A percentile compares a stretch with the other conserved stretches of the same genome.
Conservation (phyloP, 2,329 filamentous ascomycete species). For the Curvularia verruculosa region DNA sequence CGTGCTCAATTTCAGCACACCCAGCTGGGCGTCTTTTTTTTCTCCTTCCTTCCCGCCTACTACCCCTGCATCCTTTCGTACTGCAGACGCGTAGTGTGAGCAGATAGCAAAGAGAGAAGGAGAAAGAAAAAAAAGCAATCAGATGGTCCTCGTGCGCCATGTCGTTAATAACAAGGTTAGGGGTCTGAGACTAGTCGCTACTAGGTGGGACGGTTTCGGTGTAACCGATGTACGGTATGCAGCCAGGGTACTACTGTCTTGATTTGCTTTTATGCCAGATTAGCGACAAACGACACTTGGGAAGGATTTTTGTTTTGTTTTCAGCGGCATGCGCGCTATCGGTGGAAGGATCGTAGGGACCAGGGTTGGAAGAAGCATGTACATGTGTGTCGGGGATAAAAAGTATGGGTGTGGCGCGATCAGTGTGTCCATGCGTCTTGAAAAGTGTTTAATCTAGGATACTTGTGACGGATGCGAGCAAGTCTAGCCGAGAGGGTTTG, state of each 20-base stretch:
- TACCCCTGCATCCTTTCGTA: neutral
- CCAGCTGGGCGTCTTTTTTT: neutral
- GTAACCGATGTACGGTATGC: neutral
- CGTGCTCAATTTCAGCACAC: neutral
- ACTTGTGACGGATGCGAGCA: neutral
- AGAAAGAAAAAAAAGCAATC: neutral
- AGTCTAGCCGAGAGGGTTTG: neutral
- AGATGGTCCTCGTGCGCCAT: no score
- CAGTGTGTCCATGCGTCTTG: neutral
- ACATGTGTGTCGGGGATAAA: neutral
- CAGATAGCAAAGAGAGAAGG: neutral
- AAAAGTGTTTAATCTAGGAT: neutral
- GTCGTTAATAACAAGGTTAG: neutral
- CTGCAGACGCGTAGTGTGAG: neutral
- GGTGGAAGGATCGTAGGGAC: neutral
- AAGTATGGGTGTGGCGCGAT: conserved; percentile 2
- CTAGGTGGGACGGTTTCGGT: neutral
- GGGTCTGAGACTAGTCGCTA: neutral
- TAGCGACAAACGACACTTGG: neutral
- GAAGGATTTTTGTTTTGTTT: no score
- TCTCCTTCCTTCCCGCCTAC: no score
- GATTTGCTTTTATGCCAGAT: neutral
- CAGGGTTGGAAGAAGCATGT: neutral
- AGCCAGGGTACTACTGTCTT: neutral
- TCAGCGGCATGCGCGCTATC: neutral